phyloP scores from a whole-genome alignment of 164 flowering plant genomes.

The Tinospora cordifolia region DNA sequence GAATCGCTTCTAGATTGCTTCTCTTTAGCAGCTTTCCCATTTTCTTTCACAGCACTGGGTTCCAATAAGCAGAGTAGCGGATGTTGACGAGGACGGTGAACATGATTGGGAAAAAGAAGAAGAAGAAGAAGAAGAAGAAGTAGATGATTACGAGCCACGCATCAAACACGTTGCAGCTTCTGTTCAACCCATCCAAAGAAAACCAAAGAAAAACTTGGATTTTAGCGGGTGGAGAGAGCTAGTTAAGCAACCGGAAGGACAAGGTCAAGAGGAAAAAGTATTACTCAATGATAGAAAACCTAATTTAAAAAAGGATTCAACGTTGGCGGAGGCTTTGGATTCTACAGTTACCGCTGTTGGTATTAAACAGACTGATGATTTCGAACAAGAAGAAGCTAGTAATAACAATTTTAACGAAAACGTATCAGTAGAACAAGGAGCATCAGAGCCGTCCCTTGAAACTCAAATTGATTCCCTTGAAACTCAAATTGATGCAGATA shows the following conservation, averaged over 20 bases:
- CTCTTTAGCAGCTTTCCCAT: no score
- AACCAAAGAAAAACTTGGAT: constrained; percentile 51
- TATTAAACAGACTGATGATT: neutral
- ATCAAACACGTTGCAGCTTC: constrained; percentile 29
- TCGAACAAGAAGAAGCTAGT: constrained; percentile 7
- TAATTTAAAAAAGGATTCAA: neutral
- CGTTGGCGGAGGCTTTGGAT: neutral
- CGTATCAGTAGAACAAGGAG: constrained; percentile 14
- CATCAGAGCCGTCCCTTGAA: no score
- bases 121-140: no score
- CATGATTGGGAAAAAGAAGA: no score
- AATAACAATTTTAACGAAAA: neutral
- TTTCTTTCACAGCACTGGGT: constrained; percentile 59
- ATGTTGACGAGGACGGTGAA: constrained; percentile 24
- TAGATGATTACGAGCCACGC: constrained; percentile 1
- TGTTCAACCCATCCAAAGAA: constrained; percentile 62
- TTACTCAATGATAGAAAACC: neutral
- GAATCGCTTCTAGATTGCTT: neutral
- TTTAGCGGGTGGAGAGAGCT: constrained; percentile 63
- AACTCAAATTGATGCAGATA: constrained; percentile 86
- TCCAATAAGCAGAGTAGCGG: constrained; percentile 28
- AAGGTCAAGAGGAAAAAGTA: constrained; percentile 13
- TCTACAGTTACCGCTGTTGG: neutral
- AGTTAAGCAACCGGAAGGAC: constrained; percentile 18
- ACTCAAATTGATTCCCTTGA: constrained; percentile 33